Conservation (phyloP, 139 green algal genomes). For the Dunaliella sp. region DNA sequence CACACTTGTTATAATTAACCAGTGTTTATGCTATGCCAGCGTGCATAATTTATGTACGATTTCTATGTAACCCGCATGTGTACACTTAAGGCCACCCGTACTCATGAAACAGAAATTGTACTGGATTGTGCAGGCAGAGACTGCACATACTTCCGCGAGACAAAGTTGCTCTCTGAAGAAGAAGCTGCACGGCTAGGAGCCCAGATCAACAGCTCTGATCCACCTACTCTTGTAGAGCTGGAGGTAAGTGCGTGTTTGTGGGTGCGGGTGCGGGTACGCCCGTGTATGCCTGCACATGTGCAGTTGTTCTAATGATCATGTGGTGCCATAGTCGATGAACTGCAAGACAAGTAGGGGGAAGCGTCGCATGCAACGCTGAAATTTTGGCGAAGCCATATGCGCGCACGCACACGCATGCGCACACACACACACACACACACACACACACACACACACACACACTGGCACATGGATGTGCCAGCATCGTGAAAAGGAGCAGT, state of each 20-base stretch:
- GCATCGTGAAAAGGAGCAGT: too few relatives aligned
- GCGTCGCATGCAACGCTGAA: background rate
- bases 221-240: background rate
- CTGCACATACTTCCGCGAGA: background rate
- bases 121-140: background rate
- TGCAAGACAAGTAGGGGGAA: background rate
- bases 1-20: background rate
- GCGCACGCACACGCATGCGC: background rate
- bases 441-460: conserved; percentile 32
- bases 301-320: background rate
- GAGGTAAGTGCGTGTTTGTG: background rate
- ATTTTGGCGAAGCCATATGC: background rate
- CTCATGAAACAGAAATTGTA: too few relatives aligned
- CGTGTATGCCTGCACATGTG: background rate
- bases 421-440: conserved; percentile 23
- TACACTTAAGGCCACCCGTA: background rate
- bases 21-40: background rate
- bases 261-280: background rate
- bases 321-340: too few relatives aligned
- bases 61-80: background rate
- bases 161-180: background rate
- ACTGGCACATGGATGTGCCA: too few relatives aligned
- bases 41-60: background rate
- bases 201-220: background rate
- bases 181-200: background rate